Conservation (phyloP, 163 green algal genomes). For the Scenedesmus sp. region DNA sequence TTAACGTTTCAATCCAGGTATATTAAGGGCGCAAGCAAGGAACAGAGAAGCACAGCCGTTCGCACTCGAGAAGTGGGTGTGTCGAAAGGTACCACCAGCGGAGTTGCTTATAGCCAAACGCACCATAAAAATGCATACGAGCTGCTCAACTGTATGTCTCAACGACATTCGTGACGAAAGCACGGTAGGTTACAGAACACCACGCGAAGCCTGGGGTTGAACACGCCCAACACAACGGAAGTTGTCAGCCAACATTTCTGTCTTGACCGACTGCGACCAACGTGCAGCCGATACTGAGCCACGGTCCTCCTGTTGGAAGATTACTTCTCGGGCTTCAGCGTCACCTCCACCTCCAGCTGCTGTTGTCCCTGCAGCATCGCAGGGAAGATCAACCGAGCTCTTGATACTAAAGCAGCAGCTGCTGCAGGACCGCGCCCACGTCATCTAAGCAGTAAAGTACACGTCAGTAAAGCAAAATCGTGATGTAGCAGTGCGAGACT, state of each 20-base stretch:
- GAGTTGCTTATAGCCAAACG: not conserved
- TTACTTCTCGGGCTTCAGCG: constrained; percentile 41
- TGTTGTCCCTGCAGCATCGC: constrained; percentile 14
- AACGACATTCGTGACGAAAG: not conserved
- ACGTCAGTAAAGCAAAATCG: too few relatives aligned
- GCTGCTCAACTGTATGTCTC: too few relatives aligned
- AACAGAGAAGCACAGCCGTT: not conserved
- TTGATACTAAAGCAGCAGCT: too few relatives aligned
- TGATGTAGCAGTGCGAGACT: too few relatives aligned
- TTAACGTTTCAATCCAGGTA: not conserved
- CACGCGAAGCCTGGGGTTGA: not conserved
- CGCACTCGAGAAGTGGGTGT: not conserved
- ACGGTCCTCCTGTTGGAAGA: too few relatives aligned
- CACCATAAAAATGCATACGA: not conserved
- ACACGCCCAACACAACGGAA: not conserved
- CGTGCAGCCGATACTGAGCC: not conserved
- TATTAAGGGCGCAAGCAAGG: not conserved
- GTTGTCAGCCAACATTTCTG: not conserved
- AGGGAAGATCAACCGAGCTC: not conserved
- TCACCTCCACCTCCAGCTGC: constrained; percentile 16
- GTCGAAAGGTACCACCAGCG: not conserved
- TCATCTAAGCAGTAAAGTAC: too few relatives aligned
- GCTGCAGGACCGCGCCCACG: too few relatives aligned
- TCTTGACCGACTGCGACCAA: not conserved
- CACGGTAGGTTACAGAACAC: not conserved